These are phyloP conservation scores for Aspergillus proliferans DNA, from an alignment of 2,329 filamentous ascomycete genomes.

Conservation along the genomic window DNA sequence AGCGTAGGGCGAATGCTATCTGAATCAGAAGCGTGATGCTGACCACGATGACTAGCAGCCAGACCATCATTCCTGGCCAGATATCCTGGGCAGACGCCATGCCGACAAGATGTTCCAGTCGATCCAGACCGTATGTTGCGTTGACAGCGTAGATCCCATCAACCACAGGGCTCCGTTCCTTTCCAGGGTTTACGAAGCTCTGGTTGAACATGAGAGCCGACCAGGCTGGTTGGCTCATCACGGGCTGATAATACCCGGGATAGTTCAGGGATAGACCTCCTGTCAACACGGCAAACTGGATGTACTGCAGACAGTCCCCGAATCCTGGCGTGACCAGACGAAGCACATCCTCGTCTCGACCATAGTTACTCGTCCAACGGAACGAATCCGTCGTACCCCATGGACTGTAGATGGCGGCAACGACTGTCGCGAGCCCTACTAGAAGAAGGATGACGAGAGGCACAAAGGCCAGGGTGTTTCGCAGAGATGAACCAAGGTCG, in stretches of 20 bases:
- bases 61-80: conserved; percentile 91
- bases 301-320: conserved; percentile 92
- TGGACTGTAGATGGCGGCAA: conserved; percentile 81
- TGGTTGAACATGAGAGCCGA: conserved; percentile 88
- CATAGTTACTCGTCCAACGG: conserved; percentile 96
- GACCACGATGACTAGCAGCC: conserved; percentile 72
- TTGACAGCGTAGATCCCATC: conserved; percentile 85
- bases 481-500: conserved; percentile 63
- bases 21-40: conserved; percentile 65
- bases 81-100: conserved; percentile 71
- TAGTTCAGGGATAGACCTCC: conserved; percentile 84
- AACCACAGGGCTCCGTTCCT: conserved; percentile 60
- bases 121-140: conserved; percentile 71
- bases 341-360: conserved; percentile 83
- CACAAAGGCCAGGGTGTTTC: conserved; percentile 65
- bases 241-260: conserved; percentile 89
- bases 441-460: conserved; percentile 72
- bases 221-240: conserved; percentile 82
- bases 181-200: conserved; percentile 68
- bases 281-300: conserved; percentile 84
- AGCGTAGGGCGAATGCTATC: conserved; percentile 67
- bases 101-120: conserved; percentile 73
- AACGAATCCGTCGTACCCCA: conserved; percentile 91
- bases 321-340: conserved; percentile 93
- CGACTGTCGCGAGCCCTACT: conserved; percentile 73